Base-by-base conservation (phyloP, 768 basidiomycete genomes). In the Leccinum fibrillosum region DNA sequence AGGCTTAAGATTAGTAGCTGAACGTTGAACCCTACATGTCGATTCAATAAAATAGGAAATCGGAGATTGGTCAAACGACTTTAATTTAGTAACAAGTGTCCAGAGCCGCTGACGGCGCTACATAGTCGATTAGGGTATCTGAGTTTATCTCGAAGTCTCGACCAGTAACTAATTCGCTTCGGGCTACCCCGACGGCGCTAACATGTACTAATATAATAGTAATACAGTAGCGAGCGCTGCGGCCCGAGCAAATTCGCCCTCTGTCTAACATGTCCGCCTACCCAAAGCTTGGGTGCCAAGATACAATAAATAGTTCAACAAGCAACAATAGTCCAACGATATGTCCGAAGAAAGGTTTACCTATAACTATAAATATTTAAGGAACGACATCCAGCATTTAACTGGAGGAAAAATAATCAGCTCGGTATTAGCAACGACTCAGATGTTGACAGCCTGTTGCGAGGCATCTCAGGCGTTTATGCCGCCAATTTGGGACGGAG, bases 361-460 rank as follows among this genome's bases (percentile, higher is more conserved):
- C 39, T 11, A 42, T 42, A 42, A 42, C 39, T 11, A 42, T 42
- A 42, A 42, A 42, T 42, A 42, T 42, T 19, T 19, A 42, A 42
- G n/a, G 39, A 19, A 19, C 39, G 39, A 19, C n/a, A 42, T 19
- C n/a, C n/a, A 42, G 39, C 39, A 42, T 42, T 42, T 5, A n/a
- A 19, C 39, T 42, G n/a, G 39, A 42, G n/a, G 39, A 10, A 42
- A 42, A 19, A 5, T 10, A 42, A 50, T 62, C 32, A 66, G 17
- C 25, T 48, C 5, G 69, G 63, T 28, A 70, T 47, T 15, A 70
- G 48, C 17, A 55, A 7, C 2, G 69, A 19, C 21, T 2, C 55
- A 57, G 13, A 72, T 61, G 42, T 66, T 72, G 9, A 52, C 48
- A 23, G 69, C 70, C 26, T 67, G 34, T 39, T 62, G 42, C 50